Evolutionary conservation across 371 early-diverging fungal genomes (phyloP).

Genomic region (Gilbertella persicaria): DNA sequence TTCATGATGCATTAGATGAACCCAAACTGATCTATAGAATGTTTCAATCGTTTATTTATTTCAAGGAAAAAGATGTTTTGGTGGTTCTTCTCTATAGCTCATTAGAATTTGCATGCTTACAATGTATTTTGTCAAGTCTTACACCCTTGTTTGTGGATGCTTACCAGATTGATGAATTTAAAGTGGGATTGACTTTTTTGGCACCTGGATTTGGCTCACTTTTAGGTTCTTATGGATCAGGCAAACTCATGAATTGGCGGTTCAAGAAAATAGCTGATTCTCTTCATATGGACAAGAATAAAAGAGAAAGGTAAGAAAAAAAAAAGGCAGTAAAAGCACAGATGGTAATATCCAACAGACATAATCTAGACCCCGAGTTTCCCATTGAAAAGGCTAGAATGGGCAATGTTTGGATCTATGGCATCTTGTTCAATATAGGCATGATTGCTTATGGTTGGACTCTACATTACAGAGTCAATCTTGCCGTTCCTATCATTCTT

Average conservation of each 20-base stretch:
- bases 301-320: conserved; percentile 9
- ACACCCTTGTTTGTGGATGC: conserved; percentile 22
- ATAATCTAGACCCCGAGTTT: conserved; percentile 20
- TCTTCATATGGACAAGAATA: conserved; percentile 11
- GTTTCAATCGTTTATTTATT: conserved; percentile 25
- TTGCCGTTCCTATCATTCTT: conserved; percentile 29
- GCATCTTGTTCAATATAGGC: conserved; percentile 29
- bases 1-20: too few species aligned
- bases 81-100: conserved; percentile 29
- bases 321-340: background rate
- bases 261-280: conserved; percentile 16
- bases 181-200: conserved; percentile 32
- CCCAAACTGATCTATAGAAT: conserved; percentile 7
- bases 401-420: conserved; percentile 37
- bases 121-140: conserved; percentile 33
- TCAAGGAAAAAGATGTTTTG: conserved; percentile 37
- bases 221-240: conserved; percentile 29
- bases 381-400: conserved; percentile 41
- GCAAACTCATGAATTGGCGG: conserved; percentile 28
- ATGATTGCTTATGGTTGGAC: conserved; percentile 42
- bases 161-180: conserved; percentile 24
- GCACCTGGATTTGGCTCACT: conserved; percentile 29
- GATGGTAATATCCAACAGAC: background rate
- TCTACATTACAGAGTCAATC: conserved; percentile 23
- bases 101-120: conserved; percentile 34